Base-by-base conservation (phyloP, 257 asterid species). In the Solanum microdontum region DNA sequence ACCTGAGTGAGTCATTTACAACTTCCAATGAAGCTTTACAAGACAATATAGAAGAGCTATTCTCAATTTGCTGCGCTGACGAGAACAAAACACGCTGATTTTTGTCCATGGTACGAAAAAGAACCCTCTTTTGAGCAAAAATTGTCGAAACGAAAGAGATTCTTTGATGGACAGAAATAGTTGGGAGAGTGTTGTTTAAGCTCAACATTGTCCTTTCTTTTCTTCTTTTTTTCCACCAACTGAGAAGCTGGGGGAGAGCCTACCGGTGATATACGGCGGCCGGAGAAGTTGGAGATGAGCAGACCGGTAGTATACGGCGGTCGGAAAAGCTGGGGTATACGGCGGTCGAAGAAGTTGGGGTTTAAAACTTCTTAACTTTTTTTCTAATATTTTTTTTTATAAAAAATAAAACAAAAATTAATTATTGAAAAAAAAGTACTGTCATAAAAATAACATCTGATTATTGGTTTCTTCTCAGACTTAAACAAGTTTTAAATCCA, bases 21-120 rank as follows among this genome's bases (percentile, higher is more conserved):
- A 70, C 90, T 74, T 90, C 91, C 88, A 88, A 85, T 24, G 95
- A 92, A 84, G 94, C 93, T 70, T 80, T 88, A 83, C 92, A 87
- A 39, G 84, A 62, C 37, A 32, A 21, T 14, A 51, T 1, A 30
- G 40, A 0, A 19, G 74, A 23, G 28, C 37, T 23, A 6, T 19
- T 26, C 19, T 74, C 7, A n/a, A 7, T 15, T 32, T 74, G 51
- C 26, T 6, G 30, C 28, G 75, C n/a, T 86, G 74, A 45, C 10
- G 28, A 17, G 0, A 5, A 40, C 76, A 23, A 43, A 19, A 39
- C 15, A 23, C 4, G 24, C 36, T 36, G 2, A 26, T 21, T 86
- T 86, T 45, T 86, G 13, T n/a, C 7, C 3, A 39, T 30, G 0
- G 21, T 40, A 4, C 69, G 33, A 69, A 85, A 85, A 6, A 85